Base-by-base conservation (phyloP, 2,329 filamentous ascomycete genomes). In the Cadophora malorum region DNA sequence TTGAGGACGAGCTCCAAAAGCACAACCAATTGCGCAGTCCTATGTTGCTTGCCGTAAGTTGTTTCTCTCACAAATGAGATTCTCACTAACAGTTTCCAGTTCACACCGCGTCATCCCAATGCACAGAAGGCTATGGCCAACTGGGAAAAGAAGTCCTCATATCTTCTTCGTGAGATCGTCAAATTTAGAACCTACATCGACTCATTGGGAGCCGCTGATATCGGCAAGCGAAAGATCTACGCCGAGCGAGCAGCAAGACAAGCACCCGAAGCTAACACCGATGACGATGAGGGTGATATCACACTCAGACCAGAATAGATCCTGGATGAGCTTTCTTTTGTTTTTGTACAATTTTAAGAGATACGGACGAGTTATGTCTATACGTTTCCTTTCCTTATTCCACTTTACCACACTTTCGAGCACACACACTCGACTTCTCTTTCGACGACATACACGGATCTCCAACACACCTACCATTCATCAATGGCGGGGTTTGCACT, bases 121-220 rank as follows among this genome's bases (percentile, higher is more conserved):
- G 87, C 90, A 19, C 83, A 83, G 70, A 94, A 91, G 79, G 93
- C 95, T 19, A 95, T 98, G 91, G 86, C 90, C 23, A 99, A 99
- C 79, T 99, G 96, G 95, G 94, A 99, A 83, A 90, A 91, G 76
- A 98, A 98, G 82, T 96, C 93, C 66, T 90, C 92, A 35, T 97
- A 98, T 78, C 82, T 99, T 50, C 84, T 98, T 14, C 86, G 92
- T 45, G 96, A 99, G 81, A 97, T 96, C 78, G 94, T 98, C 79
- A 98, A 98, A 80, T 98, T 97, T 81, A 86, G 91, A 69, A 98
- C 94, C 0, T 99, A 98, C 76, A 94, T 97, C 73, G 96, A 98
- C 78, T 90, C 89, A 41, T 82, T 99, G 62, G 85, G 89, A 67
- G 86, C 88, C 47, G 94, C 94, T 0, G 88, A 91, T 73, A 81